Conservation (phyloP, 163 green algal genomes). For the Prototheca wickerhamii region DNA sequence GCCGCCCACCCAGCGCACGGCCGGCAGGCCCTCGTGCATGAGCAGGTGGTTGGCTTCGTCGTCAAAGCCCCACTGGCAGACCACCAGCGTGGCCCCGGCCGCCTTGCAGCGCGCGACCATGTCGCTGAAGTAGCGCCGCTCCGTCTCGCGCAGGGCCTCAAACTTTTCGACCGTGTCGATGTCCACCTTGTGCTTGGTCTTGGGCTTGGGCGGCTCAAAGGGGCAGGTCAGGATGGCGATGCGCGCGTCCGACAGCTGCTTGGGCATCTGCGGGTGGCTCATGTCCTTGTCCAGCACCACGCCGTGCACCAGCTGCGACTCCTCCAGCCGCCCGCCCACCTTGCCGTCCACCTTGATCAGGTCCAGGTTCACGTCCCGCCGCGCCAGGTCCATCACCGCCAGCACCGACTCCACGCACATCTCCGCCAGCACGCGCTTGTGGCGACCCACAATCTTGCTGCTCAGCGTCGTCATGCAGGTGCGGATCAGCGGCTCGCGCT, state of each 20-base stretch:
- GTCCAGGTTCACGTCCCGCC: slow-evolving; percentile 96
- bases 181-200: slow-evolving; percentile 99
- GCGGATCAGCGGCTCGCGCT: slow-evolving; percentile 88
- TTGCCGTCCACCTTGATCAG: slow-evolving; percentile 98
- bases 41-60: slow-evolving; percentile 98
- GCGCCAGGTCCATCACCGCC: slow-evolving; percentile 86
- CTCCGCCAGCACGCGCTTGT: slow-evolving; percentile 91
- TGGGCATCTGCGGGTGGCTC: slow-evolving; percentile 85
- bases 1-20: slow-evolving; percentile 94
- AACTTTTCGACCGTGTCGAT: slow-evolving; percentile 98
- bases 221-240: slow-evolving; percentile 98
- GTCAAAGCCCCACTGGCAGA: slow-evolving; percentile 99
- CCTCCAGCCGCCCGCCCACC: slow-evolving; percentile 89
- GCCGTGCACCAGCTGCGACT: slow-evolving; percentile 85
- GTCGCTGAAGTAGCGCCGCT: slow-evolving; percentile 93
- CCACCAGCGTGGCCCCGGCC: slow-evolving; percentile 70
- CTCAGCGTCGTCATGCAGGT: slow-evolving; percentile 98
- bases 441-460: slow-evolving; percentile 94
- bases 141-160: slow-evolving; percentile 72
- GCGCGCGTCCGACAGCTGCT: slow-evolving; percentile 73
- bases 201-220: slow-evolving; percentile 98
- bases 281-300: slow-evolving; percentile 99
- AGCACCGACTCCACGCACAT: slow-evolving; percentile 97
- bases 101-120: slow-evolving; percentile 97
- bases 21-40: slow-evolving; percentile 81